phyloP scores from a whole-genome alignment of 2,329 filamentous ascomycete species.

The Arthroderma sp. region DNA sequence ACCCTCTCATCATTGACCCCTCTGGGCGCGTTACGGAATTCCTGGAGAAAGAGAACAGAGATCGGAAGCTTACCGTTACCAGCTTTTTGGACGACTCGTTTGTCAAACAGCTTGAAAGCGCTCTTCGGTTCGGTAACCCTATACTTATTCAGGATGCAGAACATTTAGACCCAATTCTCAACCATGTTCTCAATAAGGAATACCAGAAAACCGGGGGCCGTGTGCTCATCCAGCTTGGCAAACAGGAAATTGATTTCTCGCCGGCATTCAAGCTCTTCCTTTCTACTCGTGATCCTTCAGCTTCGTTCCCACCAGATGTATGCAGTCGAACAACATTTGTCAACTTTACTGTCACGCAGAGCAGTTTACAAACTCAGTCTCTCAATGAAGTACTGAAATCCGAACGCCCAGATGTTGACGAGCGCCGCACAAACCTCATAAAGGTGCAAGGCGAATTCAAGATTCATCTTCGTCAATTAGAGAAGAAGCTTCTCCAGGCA shows the following conservation, averaged over 20 bases:
- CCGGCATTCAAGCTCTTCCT: conserved; percentile 91
- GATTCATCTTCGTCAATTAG: conserved; percentile 87
- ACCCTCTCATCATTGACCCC: conserved; percentile 95
- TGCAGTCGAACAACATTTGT: conserved; percentile 98
- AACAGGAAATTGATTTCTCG: conserved; percentile 98
- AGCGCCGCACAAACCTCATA: conserved; percentile 90
- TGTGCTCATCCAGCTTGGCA: conserved; percentile 94
- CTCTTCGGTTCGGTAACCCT: conserved; percentile 91
- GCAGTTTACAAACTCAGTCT: conserved; percentile 95
- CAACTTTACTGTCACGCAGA: conserved; percentile 98
- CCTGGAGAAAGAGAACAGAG: conserved; percentile 85
- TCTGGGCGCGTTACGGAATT: conserved; percentile 92
- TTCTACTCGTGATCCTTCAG: conserved; percentile 90
- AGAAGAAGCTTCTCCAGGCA: conserved; percentile 85
- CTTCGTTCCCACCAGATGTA: conserved; percentile 87
- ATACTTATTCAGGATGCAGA: conserved; percentile 98
- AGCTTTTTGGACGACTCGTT: conserved; percentile 98
- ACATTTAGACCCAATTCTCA: conserved; percentile 90
- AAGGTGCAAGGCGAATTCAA: conserved; percentile 99
- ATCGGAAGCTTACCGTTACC: conserved; percentile 85
- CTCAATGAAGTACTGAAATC: conserved; percentile 96
- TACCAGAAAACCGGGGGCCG: conserved; percentile 97
- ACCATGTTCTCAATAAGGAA: conserved; percentile 98
- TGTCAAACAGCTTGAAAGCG: conserved; percentile 94
- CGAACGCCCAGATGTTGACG: conserved; percentile 92